Evolutionary conservation across 148 eudicot genomes (phyloP), one percentile per base, ranked within the genome.

Genomic region (Gaultheria prostrata): DNA sequence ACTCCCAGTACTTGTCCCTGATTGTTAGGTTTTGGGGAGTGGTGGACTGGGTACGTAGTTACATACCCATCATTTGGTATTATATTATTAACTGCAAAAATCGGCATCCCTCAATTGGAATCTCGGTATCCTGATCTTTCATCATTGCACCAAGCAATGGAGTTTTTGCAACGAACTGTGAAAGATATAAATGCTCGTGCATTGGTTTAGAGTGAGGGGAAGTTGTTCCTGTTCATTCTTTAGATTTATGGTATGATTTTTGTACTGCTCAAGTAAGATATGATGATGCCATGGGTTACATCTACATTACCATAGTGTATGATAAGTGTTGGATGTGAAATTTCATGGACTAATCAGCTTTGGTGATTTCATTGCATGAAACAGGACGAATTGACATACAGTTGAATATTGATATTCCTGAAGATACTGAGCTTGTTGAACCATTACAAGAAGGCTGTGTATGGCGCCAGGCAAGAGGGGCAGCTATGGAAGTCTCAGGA

Each of bases 381-480:
- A 84, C 90, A 97, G 99, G 99, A 80, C 88, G 85, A 87, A 87
- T 95, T 78, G 91, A 88, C 85, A 93, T 95, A 80, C 88, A 90
- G 82, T 35, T 95, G 90, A 87, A 86, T 59, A 79, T 95, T 45
- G 96, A 89, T 63, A 90, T 97, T 45, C 98, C 99, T 54, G 82
- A 84, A 79, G 87, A 87, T 82, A 87, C 91, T 17, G 91, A 87
- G 82, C 88, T 97, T 85, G 89, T 93, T 78, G 99, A 97, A 86
- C 94, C 92, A 82, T 78, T 95, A 83, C 90, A 91, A 83, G 96
- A 93, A 89, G 88, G 88, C 82, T 93, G 92, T 88, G 88, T 95
- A 85, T 95, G 98, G 98, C 91, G 94, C 86, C 99, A 93, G 78
- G 89, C 90, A 59, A 91, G 98, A 89, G 99, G 99, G 61, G 89